A percentile compares a stretch with the other conserved stretches of the same genome.
phyloP scores from a whole-genome alignment of 1,139 yeast species.

The Geotrichum reessii region DNA sequence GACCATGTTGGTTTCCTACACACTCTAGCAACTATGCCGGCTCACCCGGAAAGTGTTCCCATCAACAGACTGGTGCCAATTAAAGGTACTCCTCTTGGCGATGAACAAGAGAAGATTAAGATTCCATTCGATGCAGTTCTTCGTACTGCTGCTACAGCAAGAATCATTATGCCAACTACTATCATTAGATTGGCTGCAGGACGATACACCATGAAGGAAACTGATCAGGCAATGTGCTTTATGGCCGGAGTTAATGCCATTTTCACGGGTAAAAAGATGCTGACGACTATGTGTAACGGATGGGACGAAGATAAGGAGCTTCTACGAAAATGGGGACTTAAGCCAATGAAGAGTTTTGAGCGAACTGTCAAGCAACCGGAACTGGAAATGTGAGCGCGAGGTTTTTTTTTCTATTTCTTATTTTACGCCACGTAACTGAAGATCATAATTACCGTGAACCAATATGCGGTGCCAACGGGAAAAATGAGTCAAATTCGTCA shows the following conservation, averaged over 20 bases:
- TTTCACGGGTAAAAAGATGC: slow-evolving; percentile 75
- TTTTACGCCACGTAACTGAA: background rate
- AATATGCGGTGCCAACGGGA: background rate
- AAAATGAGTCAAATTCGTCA: no score
- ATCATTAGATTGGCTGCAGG: slow-evolving; percentile 77
- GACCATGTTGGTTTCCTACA: slow-evolving; percentile 66
- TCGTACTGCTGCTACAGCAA: slow-evolving; percentile 69
- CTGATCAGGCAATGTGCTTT: slow-evolving; percentile 69
- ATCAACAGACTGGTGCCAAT: slow-evolving; percentile 73
- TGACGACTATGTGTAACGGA: slow-evolving; percentile 77
- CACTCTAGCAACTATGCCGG: slow-evolving; percentile 60
- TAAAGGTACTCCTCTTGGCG: slow-evolving; percentile 68
- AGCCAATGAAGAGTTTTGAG: slow-evolving; percentile 57
- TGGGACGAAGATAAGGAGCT: slow-evolving; percentile 76
- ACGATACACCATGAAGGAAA: slow-evolving; percentile 71
- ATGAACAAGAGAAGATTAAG: slow-evolving; percentile 39
- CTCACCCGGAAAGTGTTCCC: slow-evolving; percentile 79
- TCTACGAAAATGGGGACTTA: slow-evolving; percentile 66
- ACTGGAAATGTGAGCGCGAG: background rate
- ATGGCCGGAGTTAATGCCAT: slow-evolving; percentile 77
- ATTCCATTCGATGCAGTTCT: slow-evolving; percentile 57
- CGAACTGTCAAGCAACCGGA: slow-evolving; percentile 13
- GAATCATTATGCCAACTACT: slow-evolving; percentile 65
- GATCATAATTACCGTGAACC: background rate
- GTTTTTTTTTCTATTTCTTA: no score